Evolutionary conservation across 257 asterid species (phyloP).

Genomic region (Solanum microdontum): DNA sequence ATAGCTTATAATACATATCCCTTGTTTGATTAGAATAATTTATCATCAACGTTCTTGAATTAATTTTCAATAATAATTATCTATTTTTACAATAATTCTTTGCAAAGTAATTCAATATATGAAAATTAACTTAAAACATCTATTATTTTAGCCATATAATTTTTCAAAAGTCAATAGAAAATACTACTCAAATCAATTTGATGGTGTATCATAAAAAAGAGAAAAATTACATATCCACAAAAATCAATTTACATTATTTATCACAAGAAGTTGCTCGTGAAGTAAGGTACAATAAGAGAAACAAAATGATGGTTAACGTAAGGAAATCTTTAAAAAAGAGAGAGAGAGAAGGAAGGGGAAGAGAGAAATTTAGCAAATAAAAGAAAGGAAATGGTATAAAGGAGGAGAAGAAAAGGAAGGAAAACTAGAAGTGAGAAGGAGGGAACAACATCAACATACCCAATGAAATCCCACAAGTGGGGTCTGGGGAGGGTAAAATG

Average conservation of each 20-base stretch:
- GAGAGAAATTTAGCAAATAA: not conserved
- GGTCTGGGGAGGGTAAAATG: too few relatives aligned
- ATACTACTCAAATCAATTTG: not conserved
- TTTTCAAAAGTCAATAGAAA: not conserved
- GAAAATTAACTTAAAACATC: not conserved
- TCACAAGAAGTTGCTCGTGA: not conserved
- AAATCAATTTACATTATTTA: not conserved
- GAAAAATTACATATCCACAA: not conserved
- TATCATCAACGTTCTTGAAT: not conserved
- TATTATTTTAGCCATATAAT: not conserved
- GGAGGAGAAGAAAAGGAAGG: not conserved
- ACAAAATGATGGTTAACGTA: not conserved
- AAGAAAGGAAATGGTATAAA: not conserved
- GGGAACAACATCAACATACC: not conserved
- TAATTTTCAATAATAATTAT: too few relatives aligned
- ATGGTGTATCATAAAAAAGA: not conserved
- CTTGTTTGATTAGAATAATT: too few relatives aligned
- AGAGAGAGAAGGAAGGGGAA: not conserved
- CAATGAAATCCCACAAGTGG: too few relatives aligned
- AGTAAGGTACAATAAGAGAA: not conserved
- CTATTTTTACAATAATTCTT: not conserved
- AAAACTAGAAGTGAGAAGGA: not conserved
- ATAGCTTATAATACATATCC: not conserved
- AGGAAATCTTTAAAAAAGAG: too few relatives aligned
- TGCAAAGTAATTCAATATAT: not conserved